Evolutionary conservation across 805 yeast species (phyloP).

Genomic region (Monosporozyma servazzii): DNA sequence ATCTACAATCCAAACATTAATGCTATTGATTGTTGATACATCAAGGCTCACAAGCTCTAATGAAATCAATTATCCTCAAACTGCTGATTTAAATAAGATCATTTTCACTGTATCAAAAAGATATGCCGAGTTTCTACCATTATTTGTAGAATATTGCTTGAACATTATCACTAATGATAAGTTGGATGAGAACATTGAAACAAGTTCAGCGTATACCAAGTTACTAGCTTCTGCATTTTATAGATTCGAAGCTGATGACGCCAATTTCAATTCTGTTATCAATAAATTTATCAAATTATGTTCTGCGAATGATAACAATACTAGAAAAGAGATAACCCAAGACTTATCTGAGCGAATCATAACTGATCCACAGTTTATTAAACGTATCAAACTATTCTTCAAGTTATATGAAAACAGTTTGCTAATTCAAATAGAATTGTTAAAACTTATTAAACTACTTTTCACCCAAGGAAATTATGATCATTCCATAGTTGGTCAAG

Average conservation of each 20-base stretch:
- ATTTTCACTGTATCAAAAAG: neutral
- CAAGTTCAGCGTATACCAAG: neutral
- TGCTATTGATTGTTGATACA: conserved; percentile 1
- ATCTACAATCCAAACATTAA: conserved; percentile 3
- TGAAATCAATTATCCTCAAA: neutral
- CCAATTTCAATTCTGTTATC: conserved; percentile 22
- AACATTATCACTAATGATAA: neutral
- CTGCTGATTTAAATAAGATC: neutral
- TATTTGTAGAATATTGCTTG: neutral
- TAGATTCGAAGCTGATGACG: conserved; percentile 14
- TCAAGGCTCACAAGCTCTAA: neutral
- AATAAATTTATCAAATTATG: conserved; percentile 21
- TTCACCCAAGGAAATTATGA: conserved; percentile 6
- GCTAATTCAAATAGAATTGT: conserved; percentile 28
- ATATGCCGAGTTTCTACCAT: neutral
- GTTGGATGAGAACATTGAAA: neutral
- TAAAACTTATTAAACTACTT: conserved; percentile 25
- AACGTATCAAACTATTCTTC: conserved; percentile 18
- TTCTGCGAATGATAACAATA: conserved; percentile 9
- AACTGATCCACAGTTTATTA: conserved; percentile 11
- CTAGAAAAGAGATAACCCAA: conserved; percentile 4
- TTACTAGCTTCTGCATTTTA: conserved; percentile 14
- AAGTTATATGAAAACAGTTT: conserved; percentile 24
- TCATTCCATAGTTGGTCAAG: conserved; percentile 1
- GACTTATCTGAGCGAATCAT: conserved; percentile 13